Conservation (phyloP, 2,329 filamentous ascomycete genomes). For the Ophiostoma tasmaniense region DNA sequence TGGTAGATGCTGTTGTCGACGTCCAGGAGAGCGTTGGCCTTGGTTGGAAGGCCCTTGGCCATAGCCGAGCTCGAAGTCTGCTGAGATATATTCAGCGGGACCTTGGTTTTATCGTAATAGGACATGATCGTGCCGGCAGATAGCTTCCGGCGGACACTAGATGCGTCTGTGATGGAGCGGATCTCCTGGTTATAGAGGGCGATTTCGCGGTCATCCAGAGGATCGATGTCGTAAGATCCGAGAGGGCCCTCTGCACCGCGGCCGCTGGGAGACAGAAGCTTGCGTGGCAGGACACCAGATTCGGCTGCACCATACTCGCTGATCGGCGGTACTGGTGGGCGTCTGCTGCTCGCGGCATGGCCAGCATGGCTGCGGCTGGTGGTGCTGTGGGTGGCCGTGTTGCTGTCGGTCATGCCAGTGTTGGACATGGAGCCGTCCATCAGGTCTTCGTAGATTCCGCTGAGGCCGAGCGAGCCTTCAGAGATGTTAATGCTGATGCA, state of each 20-base stretch:
- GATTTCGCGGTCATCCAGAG: conserved; percentile 16
- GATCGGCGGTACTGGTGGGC: not conserved
- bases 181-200: conserved; percentile 22
- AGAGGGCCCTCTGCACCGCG: not conserved
- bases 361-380: not conserved
- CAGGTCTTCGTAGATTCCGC: conserved; percentile 21
- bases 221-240: not conserved
- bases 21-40: conserved; percentile 36
- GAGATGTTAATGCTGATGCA: conserved; percentile 38
- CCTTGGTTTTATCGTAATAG: conserved; percentile 49
- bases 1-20: conserved; percentile 31
- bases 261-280: not conserved
- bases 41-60: conserved; percentile 45
- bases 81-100: conserved; percentile 49
- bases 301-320: conserved; percentile 38
- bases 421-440: not conserved
- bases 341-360: not conserved
- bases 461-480: conserved; percentile 30
- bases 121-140: conserved; percentile 46
- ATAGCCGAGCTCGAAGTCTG: conserved; percentile 52
- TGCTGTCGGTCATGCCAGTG: not conserved
- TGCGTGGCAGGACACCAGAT: conserved; percentile 36
- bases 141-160: conserved; percentile 39
- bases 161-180: conserved; percentile 32
- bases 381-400: not conserved